Evolutionary conservation across 2,329 filamentous ascomycete species (phyloP), one percentile per base, ranked within the genome.

Genomic region (Cladosporium velox): DNA sequence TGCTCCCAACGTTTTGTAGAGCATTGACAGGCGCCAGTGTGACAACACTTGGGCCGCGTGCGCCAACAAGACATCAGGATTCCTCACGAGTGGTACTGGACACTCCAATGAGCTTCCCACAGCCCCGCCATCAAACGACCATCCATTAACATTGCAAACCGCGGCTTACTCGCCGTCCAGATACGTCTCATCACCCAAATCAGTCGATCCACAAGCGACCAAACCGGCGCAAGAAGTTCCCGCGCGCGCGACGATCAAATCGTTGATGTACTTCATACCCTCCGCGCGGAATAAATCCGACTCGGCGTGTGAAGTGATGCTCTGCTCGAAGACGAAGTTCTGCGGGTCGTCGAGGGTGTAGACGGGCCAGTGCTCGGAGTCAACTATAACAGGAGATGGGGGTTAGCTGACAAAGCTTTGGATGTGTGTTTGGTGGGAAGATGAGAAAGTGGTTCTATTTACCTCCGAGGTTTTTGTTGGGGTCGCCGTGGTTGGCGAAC

Each of bases 281-380:
- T 77, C 78, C 41, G 75, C 72, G 67, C 82, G 76, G 54, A 72
- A 83, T 8, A 79, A 79, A 69, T 84, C 82, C 14, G 74, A 67
- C 76, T 83, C 81, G 14, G 72, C 76, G 66, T 75, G 38, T 8
- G 49, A 66, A 8, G 75, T 76, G 28, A 69, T 69, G 67, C 83
- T 83, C 7, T 79, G 81, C 75, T 83, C 80, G 68, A 80, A 83
- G 1, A 83, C 82, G 65, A 79, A 79, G 64, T 83, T 76, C 74
- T 74, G 55, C 10, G 78, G 79, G 4, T 74, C 67, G 0, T 70
- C 70, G 0, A 74, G 34, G 32, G 73, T 72, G 68, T 84, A 84
- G 62, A 63, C 66, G 0, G 80, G 79, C 82, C 81, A 83, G 15
- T 63, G 71, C 32, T 71, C 63, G 49, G 65, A 52, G 12, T 68